Base-by-base conservation (phyloP, 1,139 yeast species). In the Saccharomyces pastorianus region DNA sequence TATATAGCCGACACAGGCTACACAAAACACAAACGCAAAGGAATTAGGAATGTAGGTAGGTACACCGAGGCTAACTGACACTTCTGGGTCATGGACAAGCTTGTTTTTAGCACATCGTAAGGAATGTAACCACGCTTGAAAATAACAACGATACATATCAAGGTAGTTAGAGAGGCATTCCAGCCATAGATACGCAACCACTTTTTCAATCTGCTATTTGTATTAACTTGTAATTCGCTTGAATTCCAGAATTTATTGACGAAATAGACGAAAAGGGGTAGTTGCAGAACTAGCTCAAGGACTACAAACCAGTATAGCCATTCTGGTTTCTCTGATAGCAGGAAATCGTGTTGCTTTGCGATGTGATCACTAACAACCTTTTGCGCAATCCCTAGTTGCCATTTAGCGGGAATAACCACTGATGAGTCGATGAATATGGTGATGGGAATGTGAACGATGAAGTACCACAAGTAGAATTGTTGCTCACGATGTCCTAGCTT, bases 291-390 rank as follows among this genome's bases (percentile, higher is more conserved):
- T 51, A 90, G 61, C 68, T 91, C 98, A 51, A 88, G 67, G 62
- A 78, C 71, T 1, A 90, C 95, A 69, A 85, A 89, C 42, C 79
- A 71, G 58, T 77, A 73, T 55, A 91, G 76, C 96, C 96, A 90
- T 1, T 66, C 60, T 1, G 85, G 83, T 6, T 87, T 82, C 13
- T 76, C 69, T 2, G 70, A 66, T 13, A 88, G 75, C 34, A 91
- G 73, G 59, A 87, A 81, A 69, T 91, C 98, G 55, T 84, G 79
- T 71, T 90, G 88, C 41, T 71, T 62, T 2, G 68, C 53, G 42
- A 86, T 71, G 64, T 91, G 96, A 13, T 38, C n/a, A 20, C 20
- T 17, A 20, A 38, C 44, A 11, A 38, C 26, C 25, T 14, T 38
- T 38, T 38, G 44, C 26, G 44, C 44, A 11, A 20, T 5, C 13